Base-by-base conservation (phyloP, 208 protist species). In the Leishmania mexicana region DNA sequence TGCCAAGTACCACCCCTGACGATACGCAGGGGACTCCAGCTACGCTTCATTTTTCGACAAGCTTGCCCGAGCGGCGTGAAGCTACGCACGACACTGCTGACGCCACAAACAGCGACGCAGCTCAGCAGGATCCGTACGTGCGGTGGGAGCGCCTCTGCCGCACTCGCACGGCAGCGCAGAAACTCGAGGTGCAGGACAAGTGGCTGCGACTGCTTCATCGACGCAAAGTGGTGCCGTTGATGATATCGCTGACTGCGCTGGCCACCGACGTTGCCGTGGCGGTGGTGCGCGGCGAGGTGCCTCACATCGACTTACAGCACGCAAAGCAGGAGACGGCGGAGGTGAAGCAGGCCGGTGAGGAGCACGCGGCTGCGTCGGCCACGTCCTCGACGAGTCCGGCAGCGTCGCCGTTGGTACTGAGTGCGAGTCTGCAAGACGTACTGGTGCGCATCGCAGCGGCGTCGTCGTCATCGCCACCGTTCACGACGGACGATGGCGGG, bases 161-260 rank as follows among this genome's bases (percentile, higher is more conserved):
- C 2, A 71, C 40, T 21, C 76, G 84, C 8, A 64, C 76, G 2
- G 73, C 74, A 11, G 81, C 40, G 42, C 89, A 94, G 84, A 75
- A 75, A 13, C 67, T 65, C 13, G 85, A 88, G 75, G 85, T 97
- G 67, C 75, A 89, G 51, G 75, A 74, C 15, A 70, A 85, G 51
- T 97, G 94, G 93, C 64, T 92, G 40, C 93, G 93, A 62, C 83
- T 89, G 19, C 92, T 97, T 80, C 78, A 91, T 75, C 86, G 79
- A 40, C 94, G 92, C 5, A 81, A 89, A 47, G 78, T 96, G 35
- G 82, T 97, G 24, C 93, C 94, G 0, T 74, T 77, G 10, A 71
- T 93, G 11, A 51, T 95, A 67, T 90, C 87, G 1, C 74, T 96
- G 40, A 76, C 68, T 28, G 83, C 80, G 10, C 65, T 95, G 31